phyloP scores from a whole-genome alignment of 164 flowering plant species.

The Malania oleifera region DNA sequence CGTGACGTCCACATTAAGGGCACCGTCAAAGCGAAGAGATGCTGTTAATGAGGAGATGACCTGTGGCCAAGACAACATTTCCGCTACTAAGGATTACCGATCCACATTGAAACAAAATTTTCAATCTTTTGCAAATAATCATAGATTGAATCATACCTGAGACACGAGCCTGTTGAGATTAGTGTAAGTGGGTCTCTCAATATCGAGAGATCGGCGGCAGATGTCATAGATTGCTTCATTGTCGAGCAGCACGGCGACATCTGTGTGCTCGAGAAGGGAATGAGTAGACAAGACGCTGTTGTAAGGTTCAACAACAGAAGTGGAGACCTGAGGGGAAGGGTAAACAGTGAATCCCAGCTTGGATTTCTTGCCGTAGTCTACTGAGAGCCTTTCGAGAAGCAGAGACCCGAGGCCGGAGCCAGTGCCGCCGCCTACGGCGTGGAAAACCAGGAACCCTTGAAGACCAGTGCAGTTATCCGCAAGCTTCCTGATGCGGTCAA shows the following conservation, averaged over 20 bases:
- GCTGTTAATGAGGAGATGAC: constrained; percentile 66
- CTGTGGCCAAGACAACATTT: constrained; percentile 14
- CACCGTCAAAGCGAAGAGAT: constrained; percentile 62
- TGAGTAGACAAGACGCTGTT: constrained; percentile 63
- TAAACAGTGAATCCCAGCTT: constrained; percentile 56
- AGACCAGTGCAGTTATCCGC: constrained; percentile 75
- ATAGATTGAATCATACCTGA: constrained; percentile 33
- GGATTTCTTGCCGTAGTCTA: constrained; percentile 57
- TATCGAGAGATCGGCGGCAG: constrained; percentile 54
- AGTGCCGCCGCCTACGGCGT: constrained; percentile 75
- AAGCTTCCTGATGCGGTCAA: constrained; percentile 60
- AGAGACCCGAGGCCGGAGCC: constrained; percentile 73
- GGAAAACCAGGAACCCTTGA: constrained; percentile 67
- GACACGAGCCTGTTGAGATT: constrained; percentile 64
- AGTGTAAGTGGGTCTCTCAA: constrained; percentile 68
- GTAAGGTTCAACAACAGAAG: constrained; percentile 70
- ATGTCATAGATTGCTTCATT: constrained; percentile 70
- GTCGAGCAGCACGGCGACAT: constrained; percentile 52
- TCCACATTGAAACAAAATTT: too few species aligned
- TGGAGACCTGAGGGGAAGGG: constrained; percentile 70
- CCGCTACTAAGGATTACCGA: not conserved
- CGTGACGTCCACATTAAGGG: constrained; percentile 60
- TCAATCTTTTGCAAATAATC: not conserved
- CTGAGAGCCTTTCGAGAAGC: constrained; percentile 60
- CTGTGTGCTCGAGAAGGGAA: constrained; percentile 62